A percentile compares a stretch with the other conserved stretches of the same genome.
These are phyloP conservation scores for Fusarium sp. DNA, from an alignment of 2,329 filamentous ascomycete species.

Conservation along the genomic window DNA sequence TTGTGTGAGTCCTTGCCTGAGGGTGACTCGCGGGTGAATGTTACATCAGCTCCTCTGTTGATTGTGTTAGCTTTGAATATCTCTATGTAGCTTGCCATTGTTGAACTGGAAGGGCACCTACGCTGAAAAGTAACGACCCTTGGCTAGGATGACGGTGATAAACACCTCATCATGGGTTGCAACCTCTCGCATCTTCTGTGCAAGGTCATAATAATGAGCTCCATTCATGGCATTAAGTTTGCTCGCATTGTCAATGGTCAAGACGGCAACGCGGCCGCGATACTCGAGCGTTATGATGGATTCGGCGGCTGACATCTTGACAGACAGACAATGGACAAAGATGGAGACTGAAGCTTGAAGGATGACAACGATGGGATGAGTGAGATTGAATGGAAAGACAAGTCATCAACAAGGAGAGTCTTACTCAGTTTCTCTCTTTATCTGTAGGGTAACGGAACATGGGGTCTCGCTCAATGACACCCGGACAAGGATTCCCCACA, in stretches of 20 bases:
- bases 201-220: slow-evolving; percentile 81
- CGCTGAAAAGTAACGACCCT: slow-evolving; percentile 90
- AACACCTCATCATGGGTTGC: slow-evolving; percentile 82
- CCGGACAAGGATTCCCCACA: slow-evolving; percentile 31
- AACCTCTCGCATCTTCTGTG: slow-evolving; percentile 78
- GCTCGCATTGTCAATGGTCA: slow-evolving; percentile 85
- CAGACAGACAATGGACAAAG: not conserved
- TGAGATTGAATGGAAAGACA: not conserved
- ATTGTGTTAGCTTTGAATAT: slow-evolving; percentile 1
- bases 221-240: slow-evolving; percentile 88
- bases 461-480: slow-evolving; percentile 2
- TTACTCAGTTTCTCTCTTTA: slow-evolving; percentile 6
- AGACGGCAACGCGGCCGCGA: slow-evolving; percentile 66
- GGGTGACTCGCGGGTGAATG: slow-evolving; percentile 59
- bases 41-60: slow-evolving; percentile 82
- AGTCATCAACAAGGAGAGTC: not conserved
- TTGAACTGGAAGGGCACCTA: slow-evolving; percentile 56
- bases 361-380: not conserved
- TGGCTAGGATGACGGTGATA: slow-evolving; percentile 86
- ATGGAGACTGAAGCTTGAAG: not conserved
- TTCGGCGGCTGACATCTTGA: slow-evolving; percentile 29
- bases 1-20: slow-evolving; percentile 52
- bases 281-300: slow-evolving; percentile 53
- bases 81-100: too few relatives aligned
- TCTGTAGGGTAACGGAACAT: slow-evolving; percentile 10